These are phyloP conservation scores for Plasmodium knowlesi DNA, from an alignment of 169 alveolate genomes.

Conservation along the genomic window DNA sequence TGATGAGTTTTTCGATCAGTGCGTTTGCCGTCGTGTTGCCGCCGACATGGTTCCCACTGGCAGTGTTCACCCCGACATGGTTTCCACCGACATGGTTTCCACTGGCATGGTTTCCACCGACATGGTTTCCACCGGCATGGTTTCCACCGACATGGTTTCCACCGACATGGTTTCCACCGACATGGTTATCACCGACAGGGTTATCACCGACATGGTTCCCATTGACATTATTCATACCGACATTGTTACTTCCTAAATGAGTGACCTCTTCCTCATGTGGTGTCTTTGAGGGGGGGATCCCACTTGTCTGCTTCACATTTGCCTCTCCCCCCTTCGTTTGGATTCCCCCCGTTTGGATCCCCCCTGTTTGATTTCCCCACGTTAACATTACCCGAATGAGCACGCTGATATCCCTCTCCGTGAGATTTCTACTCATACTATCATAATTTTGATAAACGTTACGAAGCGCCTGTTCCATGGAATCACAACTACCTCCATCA, in stretches of 20 bases:
- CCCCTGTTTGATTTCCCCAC: background rate
- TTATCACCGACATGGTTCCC: too few relatives aligned
- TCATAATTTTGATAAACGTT: background rate
- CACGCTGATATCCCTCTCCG: conserved; percentile 56
- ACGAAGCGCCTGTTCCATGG: background rate
- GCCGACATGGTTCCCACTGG: background rate
- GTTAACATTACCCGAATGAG: conserved; percentile 23
- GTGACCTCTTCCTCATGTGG: background rate
- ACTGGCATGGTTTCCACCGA: too few relatives aligned
- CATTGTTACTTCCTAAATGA: background rate
- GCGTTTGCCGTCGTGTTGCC: background rate
- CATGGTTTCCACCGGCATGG: too few relatives aligned
- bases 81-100: too few relatives aligned
- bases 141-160: background rate
- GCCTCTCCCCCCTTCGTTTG: background rate
- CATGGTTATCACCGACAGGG: background rate
- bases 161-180: too few relatives aligned
- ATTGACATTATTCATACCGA: background rate
- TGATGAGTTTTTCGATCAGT: conserved; percentile 3
- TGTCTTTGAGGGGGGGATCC: background rate
- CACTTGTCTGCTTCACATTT: background rate
- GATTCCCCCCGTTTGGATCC: background rate
- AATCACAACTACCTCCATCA: background rate
- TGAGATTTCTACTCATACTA: background rate
- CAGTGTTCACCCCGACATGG: too few relatives aligned